Evolutionary conservation across 2,329 filamentous ascomycete genomes (phyloP).

Genomic region (Aspergillus brasiliensis): DNA sequence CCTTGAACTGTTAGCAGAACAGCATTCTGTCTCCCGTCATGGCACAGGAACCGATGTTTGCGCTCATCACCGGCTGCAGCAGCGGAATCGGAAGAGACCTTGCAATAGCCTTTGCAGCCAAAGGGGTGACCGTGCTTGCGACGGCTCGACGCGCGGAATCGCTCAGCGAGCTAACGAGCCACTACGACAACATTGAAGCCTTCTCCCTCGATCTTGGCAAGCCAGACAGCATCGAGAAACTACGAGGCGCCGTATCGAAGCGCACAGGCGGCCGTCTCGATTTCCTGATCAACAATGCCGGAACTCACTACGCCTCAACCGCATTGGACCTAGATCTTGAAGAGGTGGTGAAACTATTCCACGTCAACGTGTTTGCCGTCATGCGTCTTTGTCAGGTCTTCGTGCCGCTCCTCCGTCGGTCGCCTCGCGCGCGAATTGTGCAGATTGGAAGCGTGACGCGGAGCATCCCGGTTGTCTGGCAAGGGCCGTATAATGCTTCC

Average conservation of each 20-base stretch:
- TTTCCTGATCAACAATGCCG: conserved; percentile 16
- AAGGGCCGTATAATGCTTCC: conserved; percentile 2
- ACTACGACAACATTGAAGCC: not conserved
- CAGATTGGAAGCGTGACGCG: conserved; percentile 24
- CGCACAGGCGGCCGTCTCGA: conserved; percentile 10
- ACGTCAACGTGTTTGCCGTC: conserved; percentile 10
- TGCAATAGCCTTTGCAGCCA: conserved; percentile 2
- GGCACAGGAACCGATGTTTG: conserved; percentile 21
- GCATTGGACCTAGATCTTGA: not conserved
- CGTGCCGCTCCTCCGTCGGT: conserved; percentile 16
- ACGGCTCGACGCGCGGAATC: conserved; percentile 6
- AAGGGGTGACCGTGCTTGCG: conserved; percentile 1
- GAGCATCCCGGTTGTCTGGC: conserved; percentile 1
- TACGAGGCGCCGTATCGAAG: not conserved
- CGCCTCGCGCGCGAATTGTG: conserved; percentile 17
- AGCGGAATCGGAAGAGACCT: conserved; percentile 3
- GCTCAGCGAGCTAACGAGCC: not conserved
- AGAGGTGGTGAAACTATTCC: not conserved
- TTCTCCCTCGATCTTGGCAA: not conserved
- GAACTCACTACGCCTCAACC: conserved; percentile 5
- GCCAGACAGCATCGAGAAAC: not conserved
- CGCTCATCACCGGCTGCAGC: conserved; percentile 15
- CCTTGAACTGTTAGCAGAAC: too few species aligned
- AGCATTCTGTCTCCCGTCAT: too few species aligned
- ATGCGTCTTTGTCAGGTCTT: conserved; percentile 22